Base-by-base conservation (phyloP, 83 land plant species). In the Thuja plicata region DNA sequence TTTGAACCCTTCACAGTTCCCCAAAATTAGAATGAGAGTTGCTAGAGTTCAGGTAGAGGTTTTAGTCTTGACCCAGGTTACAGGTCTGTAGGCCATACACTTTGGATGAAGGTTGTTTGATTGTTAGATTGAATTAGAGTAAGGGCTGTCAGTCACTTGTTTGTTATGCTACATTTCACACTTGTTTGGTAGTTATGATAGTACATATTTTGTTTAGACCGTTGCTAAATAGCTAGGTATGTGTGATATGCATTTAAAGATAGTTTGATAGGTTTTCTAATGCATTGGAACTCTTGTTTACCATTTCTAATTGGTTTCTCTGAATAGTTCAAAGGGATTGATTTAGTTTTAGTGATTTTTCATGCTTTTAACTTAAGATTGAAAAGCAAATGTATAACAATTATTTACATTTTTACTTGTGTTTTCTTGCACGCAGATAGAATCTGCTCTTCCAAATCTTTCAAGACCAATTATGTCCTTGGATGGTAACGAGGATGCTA, bases 401-500 rank as follows among this genome's bases (percentile, higher is more conserved):
- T 5, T 83, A 83, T 55, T 83, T 19, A 46, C 85, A 27, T n/a
- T 46, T 82, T 35, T 17, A 57, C 86, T 17, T 50, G 41, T 78
- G 57, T 89, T 74, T 73, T 74, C 86, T 27, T 89, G 16, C 55
- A 78, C 66, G 80, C 95, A 97, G 99, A 98, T 98, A 85, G 99
- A 97, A 92, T 87, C 97, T 32, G 97, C 99, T 27, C 96, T 98
- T 87, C 99, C 99, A 87, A 93, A 91, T 87, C 92, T 98, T 84
- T 95, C 94, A 84, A 93, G 97, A 91, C 99, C 99, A 48, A 98
- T 98, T 79, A 92, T 98, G 96, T 98, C 99, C 57, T 92, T 98
- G 94, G 97, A 98, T 93, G 96, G 96, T 21, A 94, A 94, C 89
- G 99, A 98, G 92, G 99, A 97, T 94, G 96, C 96, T 57, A 93